These are phyloP conservation scores for Clarkia xantiana DNA, from an alignment of 345 rosid species.

Conservation along the genomic window DNA sequence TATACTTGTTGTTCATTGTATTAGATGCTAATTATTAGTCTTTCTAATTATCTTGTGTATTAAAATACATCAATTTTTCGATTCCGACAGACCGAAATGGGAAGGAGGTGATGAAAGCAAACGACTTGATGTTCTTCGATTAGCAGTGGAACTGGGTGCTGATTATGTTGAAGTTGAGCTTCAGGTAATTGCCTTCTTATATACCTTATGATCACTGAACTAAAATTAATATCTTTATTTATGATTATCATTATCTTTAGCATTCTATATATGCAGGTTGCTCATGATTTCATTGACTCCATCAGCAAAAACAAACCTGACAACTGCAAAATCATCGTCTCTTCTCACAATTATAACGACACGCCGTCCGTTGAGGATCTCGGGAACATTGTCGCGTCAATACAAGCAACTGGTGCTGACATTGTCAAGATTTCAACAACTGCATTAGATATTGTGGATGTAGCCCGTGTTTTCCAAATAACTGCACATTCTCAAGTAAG, in stretches of 20 bases:
- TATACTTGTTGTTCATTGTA: too few relatives aligned
- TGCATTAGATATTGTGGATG: slow-evolving; percentile 74
- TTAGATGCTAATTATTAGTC: background rate
- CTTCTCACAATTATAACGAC: slow-evolving; percentile 71
- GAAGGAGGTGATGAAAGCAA: slow-evolving; percentile 84
- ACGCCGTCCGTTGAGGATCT: slow-evolving; percentile 84
- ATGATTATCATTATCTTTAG: too few relatives aligned
- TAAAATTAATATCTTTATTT: background rate
- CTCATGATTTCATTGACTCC: slow-evolving; percentile 45
- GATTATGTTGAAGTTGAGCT: slow-evolving; percentile 90
- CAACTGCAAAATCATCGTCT: slow-evolving; percentile 61
- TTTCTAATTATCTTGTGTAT: too few relatives aligned
- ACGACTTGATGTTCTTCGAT: slow-evolving; percentile 44
- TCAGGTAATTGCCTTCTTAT: slow-evolving; percentile 32
- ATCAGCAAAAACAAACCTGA: slow-evolving; percentile 48
- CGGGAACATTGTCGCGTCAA: slow-evolving; percentile 52
- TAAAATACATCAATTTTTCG: too few relatives aligned
- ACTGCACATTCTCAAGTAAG: slow-evolving; percentile 81
- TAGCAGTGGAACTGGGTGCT: slow-evolving; percentile 93
- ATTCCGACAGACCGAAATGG: slow-evolving; percentile 75
- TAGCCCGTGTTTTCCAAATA: slow-evolving; percentile 73
- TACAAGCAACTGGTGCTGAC: slow-evolving; percentile 72
- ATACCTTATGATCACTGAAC: background rate
- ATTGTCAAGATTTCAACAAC: slow-evolving; percentile 89
- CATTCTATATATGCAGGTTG: slow-evolving; percentile 38